Conservation (phyloP, 139 green algal species). For the Auxenochlorella pyrenoidosa region DNA sequence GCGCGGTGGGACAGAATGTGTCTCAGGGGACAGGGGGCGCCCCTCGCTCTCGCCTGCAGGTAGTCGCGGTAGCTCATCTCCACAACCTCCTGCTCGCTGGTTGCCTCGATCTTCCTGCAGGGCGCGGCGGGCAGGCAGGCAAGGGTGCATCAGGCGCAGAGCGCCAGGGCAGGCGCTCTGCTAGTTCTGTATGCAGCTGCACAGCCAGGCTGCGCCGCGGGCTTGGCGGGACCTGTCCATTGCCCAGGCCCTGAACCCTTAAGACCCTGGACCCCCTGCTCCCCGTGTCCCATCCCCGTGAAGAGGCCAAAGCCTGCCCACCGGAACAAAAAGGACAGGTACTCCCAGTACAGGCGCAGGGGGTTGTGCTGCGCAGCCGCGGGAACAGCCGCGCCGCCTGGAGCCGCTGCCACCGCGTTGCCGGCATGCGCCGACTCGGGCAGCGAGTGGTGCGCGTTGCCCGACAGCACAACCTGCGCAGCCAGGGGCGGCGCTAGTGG, state of each 20-base stretch:
- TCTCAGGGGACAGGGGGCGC: too few relatives aligned
- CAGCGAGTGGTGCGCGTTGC: conserved; percentile 36
- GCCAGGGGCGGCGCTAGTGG: too few relatives aligned
- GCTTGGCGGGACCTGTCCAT: too few relatives aligned
- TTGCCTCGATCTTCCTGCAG: conserved; percentile 20
- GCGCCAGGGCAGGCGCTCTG: too few relatives aligned
- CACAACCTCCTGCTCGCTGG: conserved; percentile 60
- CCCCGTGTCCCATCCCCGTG: too few relatives aligned
- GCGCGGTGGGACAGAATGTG: background rate
- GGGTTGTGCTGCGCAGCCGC: conserved; percentile 45
- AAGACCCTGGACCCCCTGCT: too few relatives aligned
- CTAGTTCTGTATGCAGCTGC: too few relatives aligned
- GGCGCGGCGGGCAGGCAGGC: background rate
- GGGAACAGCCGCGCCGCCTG: background rate
- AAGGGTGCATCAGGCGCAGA: background rate
- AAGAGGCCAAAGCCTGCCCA: background rate
- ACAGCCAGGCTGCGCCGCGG: too few relatives aligned
- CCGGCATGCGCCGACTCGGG: background rate
- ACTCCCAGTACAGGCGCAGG: conserved; percentile 91
- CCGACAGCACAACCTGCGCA: conserved; percentile 60
- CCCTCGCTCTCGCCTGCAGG: conserved; percentile 68
- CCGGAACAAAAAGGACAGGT: conserved; percentile 92
- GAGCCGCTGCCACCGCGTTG: conserved; percentile 25
- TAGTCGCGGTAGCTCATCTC: conserved; percentile 93
- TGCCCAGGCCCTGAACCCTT: too few relatives aligned